These are phyloP conservation scores for Plantago lanceolata DNA, from an alignment of 305 asterid genomes.

Conservation along the genomic window DNA sequence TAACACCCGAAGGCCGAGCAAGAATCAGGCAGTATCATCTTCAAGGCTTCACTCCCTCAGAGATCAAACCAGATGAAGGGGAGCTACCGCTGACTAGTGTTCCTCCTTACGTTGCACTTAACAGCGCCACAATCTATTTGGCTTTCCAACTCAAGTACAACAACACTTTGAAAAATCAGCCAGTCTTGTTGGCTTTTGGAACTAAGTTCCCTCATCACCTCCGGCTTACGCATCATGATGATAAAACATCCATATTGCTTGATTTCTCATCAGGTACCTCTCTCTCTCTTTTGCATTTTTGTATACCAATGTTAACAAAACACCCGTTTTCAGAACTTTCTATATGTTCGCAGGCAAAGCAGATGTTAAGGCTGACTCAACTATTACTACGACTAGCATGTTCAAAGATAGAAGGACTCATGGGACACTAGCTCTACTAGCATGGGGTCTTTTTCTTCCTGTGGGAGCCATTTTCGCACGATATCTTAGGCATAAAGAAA, in stretches of 20 bases:
- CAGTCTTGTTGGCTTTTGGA: slow-evolving; percentile 71
- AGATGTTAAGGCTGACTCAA: slow-evolving; percentile 29
- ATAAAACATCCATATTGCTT: slow-evolving; percentile 48
- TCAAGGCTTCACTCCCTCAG: slow-evolving; percentile 64
- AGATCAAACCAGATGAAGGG: slow-evolving; percentile 64
- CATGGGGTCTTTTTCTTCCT: slow-evolving; percentile 84
- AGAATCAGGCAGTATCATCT: slow-evolving; percentile 62
- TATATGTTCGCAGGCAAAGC: slow-evolving; percentile 36
- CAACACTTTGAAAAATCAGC: slow-evolving; percentile 50
- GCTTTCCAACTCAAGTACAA: slow-evolving; percentile 76
- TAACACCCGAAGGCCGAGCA: slow-evolving; percentile 57
- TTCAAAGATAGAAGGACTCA: slow-evolving; percentile 62
- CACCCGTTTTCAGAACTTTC: background rate
- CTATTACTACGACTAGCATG: slow-evolving; percentile 24
- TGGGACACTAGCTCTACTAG: slow-evolving; percentile 61
- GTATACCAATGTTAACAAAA: background rate
- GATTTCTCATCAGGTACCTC: slow-evolving; percentile 79
- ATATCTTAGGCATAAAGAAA: slow-evolving; percentile 59
- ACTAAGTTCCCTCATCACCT: slow-evolving; percentile 72
- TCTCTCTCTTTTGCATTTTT: background rate
- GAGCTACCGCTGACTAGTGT: slow-evolving; percentile 64
- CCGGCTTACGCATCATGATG: slow-evolving; percentile 69
- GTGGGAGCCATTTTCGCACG: slow-evolving; percentile 70
- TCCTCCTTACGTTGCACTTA: slow-evolving; percentile 61
- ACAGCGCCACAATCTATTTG: slow-evolving; percentile 63